Evolutionary conservation across 2,329 filamentous ascomycete genomes (phyloP).

Genomic region (Penicillium decumbens): DNA sequence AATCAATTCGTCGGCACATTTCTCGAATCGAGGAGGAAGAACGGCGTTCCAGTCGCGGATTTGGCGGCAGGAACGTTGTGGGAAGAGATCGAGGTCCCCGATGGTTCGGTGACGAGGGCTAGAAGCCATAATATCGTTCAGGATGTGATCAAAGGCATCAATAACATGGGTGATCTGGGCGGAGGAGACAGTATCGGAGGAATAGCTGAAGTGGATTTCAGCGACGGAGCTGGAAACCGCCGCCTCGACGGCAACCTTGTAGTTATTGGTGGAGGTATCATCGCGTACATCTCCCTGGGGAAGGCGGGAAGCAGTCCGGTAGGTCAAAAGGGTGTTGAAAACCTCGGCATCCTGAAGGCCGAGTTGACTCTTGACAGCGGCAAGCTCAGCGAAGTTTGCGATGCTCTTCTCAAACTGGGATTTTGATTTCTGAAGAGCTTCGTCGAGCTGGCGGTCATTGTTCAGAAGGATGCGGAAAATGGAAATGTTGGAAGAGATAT

Average conservation of each 20-base stretch:
- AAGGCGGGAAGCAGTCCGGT: slow-evolving; percentile 8
- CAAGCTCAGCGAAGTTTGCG: slow-evolving; percentile 21
- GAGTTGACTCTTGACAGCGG: slow-evolving; percentile 26
- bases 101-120: slow-evolving; percentile 15
- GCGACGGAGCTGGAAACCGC: slow-evolving; percentile 33
- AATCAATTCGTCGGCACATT: slow-evolving; percentile 37
- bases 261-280: slow-evolving; percentile 11
- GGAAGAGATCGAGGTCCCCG: slow-evolving; percentile 30
- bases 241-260: slow-evolving; percentile 29
- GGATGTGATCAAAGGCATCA: slow-evolving; percentile 32
- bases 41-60: slow-evolving; percentile 34
- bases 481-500: slow-evolving; percentile 20
- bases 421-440: slow-evolving; percentile 22
- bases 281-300: slow-evolving; percentile 6
- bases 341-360: slow-evolving; percentile 21
- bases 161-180: slow-evolving; percentile 30
- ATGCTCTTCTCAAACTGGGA: slow-evolving; percentile 16
- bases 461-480: slow-evolving; percentile 24
- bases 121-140: slow-evolving; percentile 26
- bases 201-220: slow-evolving; percentile 50
- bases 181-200: slow-evolving; percentile 49
- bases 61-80: slow-evolving; percentile 29
- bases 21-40: slow-evolving; percentile 27
- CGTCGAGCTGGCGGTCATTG: slow-evolving; percentile 22
- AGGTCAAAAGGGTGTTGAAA: slow-evolving; percentile 33